Conservation (phyloP, 352 stramenopile genomes). For the Pilasporangium apinafurcum region DNA sequence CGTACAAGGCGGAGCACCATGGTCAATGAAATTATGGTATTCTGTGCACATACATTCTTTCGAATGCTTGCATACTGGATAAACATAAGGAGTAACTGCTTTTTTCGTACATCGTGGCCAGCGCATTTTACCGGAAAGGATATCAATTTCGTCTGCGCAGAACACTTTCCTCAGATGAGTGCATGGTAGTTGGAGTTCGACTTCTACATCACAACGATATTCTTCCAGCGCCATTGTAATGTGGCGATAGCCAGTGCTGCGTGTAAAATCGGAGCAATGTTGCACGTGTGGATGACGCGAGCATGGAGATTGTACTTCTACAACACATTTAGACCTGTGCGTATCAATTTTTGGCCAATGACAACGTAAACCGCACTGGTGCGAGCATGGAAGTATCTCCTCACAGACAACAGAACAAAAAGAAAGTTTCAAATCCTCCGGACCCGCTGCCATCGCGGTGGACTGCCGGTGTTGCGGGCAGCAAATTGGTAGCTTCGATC, state of each 20-base stretch:
- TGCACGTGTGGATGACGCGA: conserved; percentile 38
- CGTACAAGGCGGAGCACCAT: conserved; percentile 31
- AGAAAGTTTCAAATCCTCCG: conserved; percentile 46
- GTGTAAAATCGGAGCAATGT: conserved; percentile 44
- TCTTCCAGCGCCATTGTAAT: conserved; percentile 33
- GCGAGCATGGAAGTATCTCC: conserved; percentile 45
- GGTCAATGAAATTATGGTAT: conserved; percentile 42
- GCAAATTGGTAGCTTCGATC: conserved; percentile 60
- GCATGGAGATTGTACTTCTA: conserved; percentile 64
- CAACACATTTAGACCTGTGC: conserved; percentile 55
- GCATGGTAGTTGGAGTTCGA: conserved; percentile 61
- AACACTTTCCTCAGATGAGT: conserved; percentile 45
- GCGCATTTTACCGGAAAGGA: conserved; percentile 14
- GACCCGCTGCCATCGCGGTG: conserved; percentile 17
- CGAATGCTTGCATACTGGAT: conserved; percentile 66
- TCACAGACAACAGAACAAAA: conserved; percentile 78
- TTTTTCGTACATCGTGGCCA: conserved; percentile 58
- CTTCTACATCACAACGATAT: conserved; percentile 50
- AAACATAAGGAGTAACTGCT: conserved; percentile 56
- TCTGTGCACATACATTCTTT: conserved; percentile 58
- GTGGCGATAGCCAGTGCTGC: conserved; percentile 2
- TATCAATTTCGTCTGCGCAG: conserved; percentile 37
- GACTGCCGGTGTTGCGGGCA: conserved; percentile 62
- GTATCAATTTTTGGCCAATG: conserved; percentile 50
- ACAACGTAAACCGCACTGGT: conserved; percentile 61